Evolutionary conservation across 2,329 filamentous ascomycete genomes (phyloP).

Genomic region (Pseudocercospora macadamiae): DNA sequence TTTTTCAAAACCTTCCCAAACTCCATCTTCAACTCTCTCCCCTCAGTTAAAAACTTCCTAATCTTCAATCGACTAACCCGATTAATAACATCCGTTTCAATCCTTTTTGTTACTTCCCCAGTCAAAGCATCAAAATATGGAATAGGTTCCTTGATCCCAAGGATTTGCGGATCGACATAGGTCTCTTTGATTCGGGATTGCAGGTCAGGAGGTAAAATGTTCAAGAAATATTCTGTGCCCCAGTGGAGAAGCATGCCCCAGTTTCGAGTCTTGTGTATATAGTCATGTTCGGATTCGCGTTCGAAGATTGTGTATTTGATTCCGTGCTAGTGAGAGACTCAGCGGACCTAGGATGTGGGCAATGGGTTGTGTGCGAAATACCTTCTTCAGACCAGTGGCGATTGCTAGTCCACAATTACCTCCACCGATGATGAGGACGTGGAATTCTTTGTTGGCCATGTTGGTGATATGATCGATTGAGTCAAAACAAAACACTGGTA

Average conservation of each 20-base stretch:
- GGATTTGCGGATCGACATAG: constrained; percentile 5
- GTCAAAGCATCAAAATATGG: constrained; percentile 12
- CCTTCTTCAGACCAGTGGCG: constrained; percentile 14
- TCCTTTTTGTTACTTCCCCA: constrained; percentile 10
- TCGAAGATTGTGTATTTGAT: constrained; percentile 18
- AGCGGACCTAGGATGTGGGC: background rate
- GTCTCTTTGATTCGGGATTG: constrained; percentile 8
- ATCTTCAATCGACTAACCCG: constrained; percentile 13
- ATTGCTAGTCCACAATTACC: constrained; percentile 10
- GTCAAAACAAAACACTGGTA: too few species aligned
- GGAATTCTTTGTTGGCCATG: constrained; percentile 1
- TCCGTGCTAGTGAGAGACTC: background rate
- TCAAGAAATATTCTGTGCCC: constrained; percentile 10
- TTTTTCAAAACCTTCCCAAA: constrained; percentile 24
- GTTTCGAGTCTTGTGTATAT: constrained; percentile 9
- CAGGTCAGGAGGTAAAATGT: constrained; percentile 4
- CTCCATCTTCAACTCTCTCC: background rate
- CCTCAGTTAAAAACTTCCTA: constrained; percentile 11
- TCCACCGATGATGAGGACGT: constrained; percentile 15
- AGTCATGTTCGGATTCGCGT: constrained; percentile 9
- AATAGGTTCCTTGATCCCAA: constrained; percentile 12
- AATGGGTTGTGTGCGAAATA: background rate
- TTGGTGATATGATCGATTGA: background rate
- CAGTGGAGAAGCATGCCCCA: constrained; percentile 19
- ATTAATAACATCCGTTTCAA: constrained; percentile 2